Conservation (phyloP, 441 rosid genomes). For the Eruca vesicaria region DNA sequence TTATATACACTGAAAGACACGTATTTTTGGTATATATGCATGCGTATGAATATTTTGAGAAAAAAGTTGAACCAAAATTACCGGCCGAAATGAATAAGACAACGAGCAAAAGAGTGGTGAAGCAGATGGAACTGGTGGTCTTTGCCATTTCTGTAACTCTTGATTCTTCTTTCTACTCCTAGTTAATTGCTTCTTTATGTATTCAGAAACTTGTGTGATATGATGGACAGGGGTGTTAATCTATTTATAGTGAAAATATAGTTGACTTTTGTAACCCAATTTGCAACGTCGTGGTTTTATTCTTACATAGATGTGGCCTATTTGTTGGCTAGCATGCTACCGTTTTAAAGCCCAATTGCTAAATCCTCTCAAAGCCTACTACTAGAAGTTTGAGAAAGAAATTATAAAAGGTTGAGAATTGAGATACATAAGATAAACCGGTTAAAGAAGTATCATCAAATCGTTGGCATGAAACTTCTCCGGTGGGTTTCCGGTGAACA, state of each 20-base stretch:
- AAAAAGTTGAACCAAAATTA: background rate
- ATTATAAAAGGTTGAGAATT: background rate
- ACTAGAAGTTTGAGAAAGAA: background rate
- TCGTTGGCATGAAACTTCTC: background rate
- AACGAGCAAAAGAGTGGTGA: constrained; percentile 21
- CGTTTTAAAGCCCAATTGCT: background rate
- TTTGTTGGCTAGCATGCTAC: background rate
- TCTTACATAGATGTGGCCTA: background rate
- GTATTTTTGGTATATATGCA: background rate
- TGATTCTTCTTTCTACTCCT: background rate
- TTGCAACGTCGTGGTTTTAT: background rate
- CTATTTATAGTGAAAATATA: constrained; percentile 13
- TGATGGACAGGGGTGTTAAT: background rate
- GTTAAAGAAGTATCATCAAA: background rate
- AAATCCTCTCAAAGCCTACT: background rate
- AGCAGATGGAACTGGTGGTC: constrained; percentile 11
- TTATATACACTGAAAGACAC: background rate
- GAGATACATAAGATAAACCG: background rate
- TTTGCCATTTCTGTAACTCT: constrained; percentile 23
- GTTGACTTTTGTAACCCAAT: no score
- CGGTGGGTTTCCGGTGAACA: background rate
- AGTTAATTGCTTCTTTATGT: background rate
- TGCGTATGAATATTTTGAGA: background rate
- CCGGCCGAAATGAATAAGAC: constrained; percentile 22
- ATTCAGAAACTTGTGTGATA: background rate